These are phyloP conservation scores for Penicillium egyptiacum DNA, from an alignment of 495 filamentous ascomycete genomes.

Conservation along the genomic window DNA sequence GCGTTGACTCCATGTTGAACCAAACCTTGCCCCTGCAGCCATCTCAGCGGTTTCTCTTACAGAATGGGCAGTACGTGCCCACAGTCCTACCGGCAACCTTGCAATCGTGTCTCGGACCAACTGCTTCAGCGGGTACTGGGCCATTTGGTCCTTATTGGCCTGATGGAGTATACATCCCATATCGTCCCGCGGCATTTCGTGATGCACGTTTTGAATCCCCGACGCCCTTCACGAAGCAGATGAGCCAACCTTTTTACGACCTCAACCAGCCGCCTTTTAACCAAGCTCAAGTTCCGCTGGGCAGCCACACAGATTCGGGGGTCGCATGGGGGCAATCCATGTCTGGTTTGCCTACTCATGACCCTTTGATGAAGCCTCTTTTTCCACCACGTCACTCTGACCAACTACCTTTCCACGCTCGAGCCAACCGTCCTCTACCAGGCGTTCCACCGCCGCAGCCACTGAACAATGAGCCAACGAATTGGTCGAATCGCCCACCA, in stretches of 20 bases:
- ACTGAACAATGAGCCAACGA: conserved; percentile 15
- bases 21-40: conserved; percentile 47
- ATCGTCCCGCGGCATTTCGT: conserved; percentile 63
- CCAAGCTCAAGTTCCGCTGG: conserved; percentile 28
- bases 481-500: conserved; percentile 31
- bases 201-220: conserved; percentile 53
- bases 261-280: conserved; percentile 31
- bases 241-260: conserved; percentile 31
- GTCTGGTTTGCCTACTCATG: conserved; percentile 27
- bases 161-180: conserved; percentile 74
- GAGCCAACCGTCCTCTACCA: conserved; percentile 20
- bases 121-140: conserved; percentile 69
- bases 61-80: conserved; percentile 57
- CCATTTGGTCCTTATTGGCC: conserved; percentile 78
- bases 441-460: conserved; percentile 15
- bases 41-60: conserved; percentile 39
- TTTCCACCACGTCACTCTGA: conserved; percentile 48
- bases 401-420: conserved; percentile 43
- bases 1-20: conserved; percentile 53
- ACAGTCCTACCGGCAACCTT: conserved; percentile 70
- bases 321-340: conserved; percentile 37
- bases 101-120: conserved; percentile 68
- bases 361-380: conserved; percentile 35
- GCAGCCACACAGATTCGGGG: conserved; percentile 24
- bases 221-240: conserved; percentile 21